Percentiles rank a stretch among this genome's conserved stretches.
phyloP scores from a whole-genome alignment of 495 filamentous ascomycete species.

The Penicillium mononematosum region DNA sequence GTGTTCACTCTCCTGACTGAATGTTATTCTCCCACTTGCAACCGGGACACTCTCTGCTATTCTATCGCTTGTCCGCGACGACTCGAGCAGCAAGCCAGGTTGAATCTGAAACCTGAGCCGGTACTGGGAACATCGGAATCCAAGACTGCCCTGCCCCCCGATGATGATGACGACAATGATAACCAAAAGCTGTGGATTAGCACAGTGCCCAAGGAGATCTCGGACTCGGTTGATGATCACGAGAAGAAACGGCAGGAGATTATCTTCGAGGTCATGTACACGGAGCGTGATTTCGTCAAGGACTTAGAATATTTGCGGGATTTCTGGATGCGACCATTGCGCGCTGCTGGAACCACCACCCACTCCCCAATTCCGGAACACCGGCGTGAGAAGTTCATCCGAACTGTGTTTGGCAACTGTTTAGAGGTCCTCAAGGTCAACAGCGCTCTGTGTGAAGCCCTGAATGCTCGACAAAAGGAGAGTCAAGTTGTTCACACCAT shows the following conservation, averaged over 20 bases:
- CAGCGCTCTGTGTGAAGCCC: conserved; percentile 75
- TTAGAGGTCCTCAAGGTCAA: conserved; percentile 93
- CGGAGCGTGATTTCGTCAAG: conserved; percentile 98
- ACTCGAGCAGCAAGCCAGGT: conserved; percentile 88
- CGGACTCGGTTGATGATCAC: conserved; percentile 78
- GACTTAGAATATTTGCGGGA: conserved; percentile 96
- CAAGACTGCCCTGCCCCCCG: conserved; percentile 67
- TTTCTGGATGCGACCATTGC: conserved; percentile 96
- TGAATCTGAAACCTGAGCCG: conserved; percentile 89
- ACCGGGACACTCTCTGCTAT: conserved; percentile 90
- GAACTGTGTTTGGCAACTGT: conserved; percentile 93
- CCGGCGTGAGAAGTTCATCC: conserved; percentile 83
- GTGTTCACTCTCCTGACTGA: conserved; percentile 95
- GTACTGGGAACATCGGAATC: conserved; percentile 81
- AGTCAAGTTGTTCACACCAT: conserved; percentile 82
- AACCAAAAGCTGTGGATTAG: conserved; percentile 99
- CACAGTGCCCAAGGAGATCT: conserved; percentile 91
- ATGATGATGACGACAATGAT: conserved; percentile 78
- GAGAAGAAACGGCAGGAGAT: conserved; percentile 98
- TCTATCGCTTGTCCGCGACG: conserved; percentile 96
- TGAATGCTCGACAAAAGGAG: conserved; percentile 89
- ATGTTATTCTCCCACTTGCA: conserved; percentile 98
- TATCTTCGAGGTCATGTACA: conserved; percentile 98
- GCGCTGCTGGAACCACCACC: conserved; percentile 60
- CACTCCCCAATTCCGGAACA: conserved; percentile 86